phyloP scores from a whole-genome alignment of 2,329 filamentous ascomycete species.

The Remersonia thermophila region DNA sequence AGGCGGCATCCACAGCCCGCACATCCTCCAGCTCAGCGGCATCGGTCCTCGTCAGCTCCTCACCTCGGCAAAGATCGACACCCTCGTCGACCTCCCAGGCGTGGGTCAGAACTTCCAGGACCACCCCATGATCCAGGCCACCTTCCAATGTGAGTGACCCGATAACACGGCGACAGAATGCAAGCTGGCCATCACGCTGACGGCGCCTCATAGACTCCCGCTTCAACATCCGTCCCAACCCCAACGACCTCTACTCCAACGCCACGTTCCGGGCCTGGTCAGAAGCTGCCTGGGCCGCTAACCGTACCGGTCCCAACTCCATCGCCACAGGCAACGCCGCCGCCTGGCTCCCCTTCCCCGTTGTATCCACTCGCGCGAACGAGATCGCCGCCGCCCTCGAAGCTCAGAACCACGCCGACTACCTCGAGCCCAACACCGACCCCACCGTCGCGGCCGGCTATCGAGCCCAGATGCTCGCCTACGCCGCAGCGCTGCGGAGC shows the following conservation, averaged over 20 bases:
- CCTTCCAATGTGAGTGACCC: slow-evolving; percentile 10
- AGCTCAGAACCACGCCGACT: slow-evolving; percentile 22
- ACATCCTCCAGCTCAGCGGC: slow-evolving; percentile 31
- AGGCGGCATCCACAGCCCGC: slow-evolving; percentile 30
- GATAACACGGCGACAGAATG: slow-evolving; percentile 1
- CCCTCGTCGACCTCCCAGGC: slow-evolving; percentile 44
- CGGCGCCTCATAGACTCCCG: background rate
- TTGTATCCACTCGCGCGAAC: slow-evolving; percentile 18
- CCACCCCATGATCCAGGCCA: slow-evolving; percentile 20
- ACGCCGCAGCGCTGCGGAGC: slow-evolving; percentile 16
- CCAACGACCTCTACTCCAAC: slow-evolving; percentile 21
- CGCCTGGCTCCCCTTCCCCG: slow-evolving; percentile 23
- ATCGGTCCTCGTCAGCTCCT: slow-evolving; percentile 27
- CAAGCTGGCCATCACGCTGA: background rate
- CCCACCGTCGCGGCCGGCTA: slow-evolving; percentile 27
- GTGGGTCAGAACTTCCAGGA: slow-evolving; percentile 40
- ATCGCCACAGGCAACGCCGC: slow-evolving; percentile 21
- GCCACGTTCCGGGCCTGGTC: slow-evolving; percentile 22
- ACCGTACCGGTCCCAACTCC: slow-evolving; percentile 21
- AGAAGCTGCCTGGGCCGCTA: slow-evolving; percentile 8
- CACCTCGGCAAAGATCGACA: slow-evolving; percentile 32
- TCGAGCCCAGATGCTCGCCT: slow-evolving; percentile 22
- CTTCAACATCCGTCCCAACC: slow-evolving; percentile 14
- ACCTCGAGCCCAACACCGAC: slow-evolving; percentile 23
- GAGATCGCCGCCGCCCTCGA: slow-evolving; percentile 18